Evolutionary conservation across 2,329 filamentous ascomycete genomes (phyloP).

Genomic region (Exophiala sideris): DNA sequence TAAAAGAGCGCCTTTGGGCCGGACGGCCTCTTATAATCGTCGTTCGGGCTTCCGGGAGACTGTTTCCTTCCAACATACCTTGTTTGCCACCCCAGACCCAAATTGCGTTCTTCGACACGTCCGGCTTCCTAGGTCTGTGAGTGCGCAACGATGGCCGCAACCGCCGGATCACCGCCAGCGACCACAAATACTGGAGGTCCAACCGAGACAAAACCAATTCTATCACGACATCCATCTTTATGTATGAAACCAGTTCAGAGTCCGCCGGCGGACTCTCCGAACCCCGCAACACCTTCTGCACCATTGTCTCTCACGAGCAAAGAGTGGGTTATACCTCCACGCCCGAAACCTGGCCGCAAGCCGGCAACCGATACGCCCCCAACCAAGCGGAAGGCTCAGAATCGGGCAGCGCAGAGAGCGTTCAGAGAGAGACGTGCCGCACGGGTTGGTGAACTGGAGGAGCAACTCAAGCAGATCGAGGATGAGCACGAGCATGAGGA

Average conservation of each 20-base stretch:
- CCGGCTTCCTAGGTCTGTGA: background rate
- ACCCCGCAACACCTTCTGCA: constrained; percentile 37
- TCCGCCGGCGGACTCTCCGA: constrained; percentile 29
- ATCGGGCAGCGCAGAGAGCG: constrained; percentile 83
- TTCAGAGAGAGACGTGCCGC: constrained; percentile 86
- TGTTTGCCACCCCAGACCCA: no score
- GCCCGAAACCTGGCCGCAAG: constrained; percentile 88
- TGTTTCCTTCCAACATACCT: no score
- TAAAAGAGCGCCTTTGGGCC: background rate
- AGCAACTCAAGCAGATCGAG: constrained; percentile 49
- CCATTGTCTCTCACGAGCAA: constrained; percentile 65
- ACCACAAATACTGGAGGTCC: constrained; percentile 4
- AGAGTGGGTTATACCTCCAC: constrained; percentile 81
- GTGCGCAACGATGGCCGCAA: constrained; percentile 16
- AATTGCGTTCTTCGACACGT: constrained; percentile 29
- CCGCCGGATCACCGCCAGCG: constrained; percentile 13
- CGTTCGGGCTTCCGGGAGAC: no score
- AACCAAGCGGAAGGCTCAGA: constrained; percentile 92
- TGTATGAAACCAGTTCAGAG: constrained; percentile 25
- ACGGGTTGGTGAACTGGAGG: constrained; percentile 67
- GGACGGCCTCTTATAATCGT: background rate
- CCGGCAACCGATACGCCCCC: constrained; percentile 88
- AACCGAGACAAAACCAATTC: constrained; percentile 16
- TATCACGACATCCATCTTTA: constrained; percentile 24
- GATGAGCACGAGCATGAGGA: constrained; percentile 45